These are phyloP conservation scores for Kandelia obovata DNA, from an alignment of 345 rosid genomes.

Conservation along the genomic window DNA sequence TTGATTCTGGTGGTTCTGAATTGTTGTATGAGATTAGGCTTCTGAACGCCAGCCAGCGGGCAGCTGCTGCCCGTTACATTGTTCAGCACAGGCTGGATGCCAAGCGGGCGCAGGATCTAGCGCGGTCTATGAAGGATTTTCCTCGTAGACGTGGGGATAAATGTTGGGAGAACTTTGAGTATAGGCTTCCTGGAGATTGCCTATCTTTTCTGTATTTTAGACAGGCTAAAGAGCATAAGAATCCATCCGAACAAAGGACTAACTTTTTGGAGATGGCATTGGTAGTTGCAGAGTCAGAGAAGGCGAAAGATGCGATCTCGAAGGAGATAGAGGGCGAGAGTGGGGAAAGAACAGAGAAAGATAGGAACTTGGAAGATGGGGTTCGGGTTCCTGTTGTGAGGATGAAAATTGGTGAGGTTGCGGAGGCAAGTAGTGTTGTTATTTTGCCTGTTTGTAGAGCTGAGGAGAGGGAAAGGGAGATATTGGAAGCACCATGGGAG, in stretches of 20 bases:
- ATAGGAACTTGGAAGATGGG: slow-evolving; percentile 21
- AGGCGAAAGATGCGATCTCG: slow-evolving; percentile 43
- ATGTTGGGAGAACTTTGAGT: slow-evolving; percentile 57
- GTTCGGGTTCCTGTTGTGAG: slow-evolving; percentile 69
- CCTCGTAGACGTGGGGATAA: slow-evolving; percentile 69
- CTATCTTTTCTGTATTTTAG: slow-evolving; percentile 69
- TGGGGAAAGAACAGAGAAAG: slow-evolving; percentile 24
- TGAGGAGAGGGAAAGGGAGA: slow-evolving; percentile 44
- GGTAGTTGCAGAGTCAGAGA: slow-evolving; percentile 57
- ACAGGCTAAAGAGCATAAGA: slow-evolving; percentile 57
- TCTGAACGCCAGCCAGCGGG: slow-evolving; percentile 51
- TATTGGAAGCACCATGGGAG: slow-evolving; percentile 66
- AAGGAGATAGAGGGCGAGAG: slow-evolving; percentile 46
- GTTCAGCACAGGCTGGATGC: slow-evolving; percentile 40
- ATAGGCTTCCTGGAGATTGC: slow-evolving; percentile 69
- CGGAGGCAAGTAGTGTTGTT: slow-evolving; percentile 57
- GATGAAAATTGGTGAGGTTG: slow-evolving; percentile 70
- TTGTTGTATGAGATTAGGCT: slow-evolving; percentile 75
- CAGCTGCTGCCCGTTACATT: slow-evolving; percentile 52
- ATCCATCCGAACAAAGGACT: slow-evolving; percentile 48
- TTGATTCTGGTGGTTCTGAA: slow-evolving; percentile 72
- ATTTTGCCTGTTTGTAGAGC: slow-evolving; percentile 76
- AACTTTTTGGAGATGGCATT: slow-evolving; percentile 54
- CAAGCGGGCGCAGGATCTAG: slow-evolving; percentile 65
- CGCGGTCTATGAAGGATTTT: slow-evolving; percentile 76